Base-by-base conservation (phyloP, 768 basidiomycete genomes). In the Pleurotus ostreatus region DNA sequence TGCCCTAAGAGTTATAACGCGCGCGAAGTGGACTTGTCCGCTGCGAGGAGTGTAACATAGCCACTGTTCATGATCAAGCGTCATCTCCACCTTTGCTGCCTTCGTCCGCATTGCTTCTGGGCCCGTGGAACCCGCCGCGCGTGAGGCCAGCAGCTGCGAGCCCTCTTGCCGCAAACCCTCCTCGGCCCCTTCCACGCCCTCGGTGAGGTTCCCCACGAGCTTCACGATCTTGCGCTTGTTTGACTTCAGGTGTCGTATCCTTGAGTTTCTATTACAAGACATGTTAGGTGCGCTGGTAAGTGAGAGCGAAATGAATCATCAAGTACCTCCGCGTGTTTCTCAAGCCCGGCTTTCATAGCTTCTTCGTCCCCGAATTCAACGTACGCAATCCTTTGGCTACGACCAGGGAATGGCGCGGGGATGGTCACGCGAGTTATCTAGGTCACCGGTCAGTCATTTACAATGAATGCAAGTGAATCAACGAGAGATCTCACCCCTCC, bases 281-380 rank as follows among this genome's bases (percentile, higher is more conserved):
- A 59, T 26, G 25, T 34, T 34, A 34, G 30, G 30, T 11, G 30
- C 30, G 20, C 55, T 6, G 20, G 18, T 37, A 30, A 60, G 55
- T 55, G 46, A 12, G 6, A 37, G 23, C 55, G 49, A 41, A 41
- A 37, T 23, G 22, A 37, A 25, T 15, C 20, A 70, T 79, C 57
- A 60, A 93, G 30, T 34, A 34, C 92, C 69, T 85, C 84, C 22
- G 78, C 80, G 60, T 90, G 87, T 63, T 85, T 88, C 56, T 82
- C 85, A 18, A 95, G 71, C 0, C 88, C 94, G 16, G 76, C 80
- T 62, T 83, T 89, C 89, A 94, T 91, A 8, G 85, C 77, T 46
- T 88, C 89, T 63, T 95, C 92, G 62, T 92, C 89, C 3, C 84
- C 88, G 70, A 96, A 97, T 65, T 96, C 94, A 52, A 97, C 83